Evolutionary conservation across 495 filamentous ascomycete genomes (phyloP).

Genomic region (Penicillium cinerascens): DNA sequence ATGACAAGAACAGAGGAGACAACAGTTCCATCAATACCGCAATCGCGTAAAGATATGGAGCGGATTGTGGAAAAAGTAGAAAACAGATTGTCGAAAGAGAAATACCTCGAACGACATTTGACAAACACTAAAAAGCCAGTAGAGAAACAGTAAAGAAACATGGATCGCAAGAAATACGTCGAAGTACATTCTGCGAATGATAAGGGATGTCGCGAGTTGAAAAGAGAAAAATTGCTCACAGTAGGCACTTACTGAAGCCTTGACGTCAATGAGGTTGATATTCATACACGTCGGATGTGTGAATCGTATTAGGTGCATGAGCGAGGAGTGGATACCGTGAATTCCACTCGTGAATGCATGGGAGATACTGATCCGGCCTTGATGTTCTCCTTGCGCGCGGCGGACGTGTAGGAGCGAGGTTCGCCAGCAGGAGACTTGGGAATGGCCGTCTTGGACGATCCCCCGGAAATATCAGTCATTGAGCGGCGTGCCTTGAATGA

Average conservation of each 20-base stretch:
- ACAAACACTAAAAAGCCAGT: neutral
- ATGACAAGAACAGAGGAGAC: constrained; percentile 1
- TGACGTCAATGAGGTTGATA: neutral
- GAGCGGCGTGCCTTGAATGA: constrained; percentile 22
- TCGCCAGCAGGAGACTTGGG: constrained; percentile 25
- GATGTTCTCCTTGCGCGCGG: constrained; percentile 34
- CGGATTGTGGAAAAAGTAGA: neutral
- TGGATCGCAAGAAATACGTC: constrained; percentile 14
- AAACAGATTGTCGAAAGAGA: neutral
- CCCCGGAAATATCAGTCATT: constrained; percentile 28
- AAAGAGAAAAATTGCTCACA: neutral
- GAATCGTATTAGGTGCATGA: constrained; percentile 10
- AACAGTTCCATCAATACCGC: neutral
- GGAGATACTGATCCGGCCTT: constrained; percentile 36
- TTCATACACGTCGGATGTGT: neutral
- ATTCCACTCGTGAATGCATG: constrained; percentile 31
- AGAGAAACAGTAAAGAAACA: neutral
- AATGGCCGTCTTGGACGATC: constrained; percentile 32
- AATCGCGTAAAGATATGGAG: neutral
- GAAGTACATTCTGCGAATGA: constrained; percentile 19
- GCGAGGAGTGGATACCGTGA: constrained; percentile 20
- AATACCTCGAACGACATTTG: neutral
- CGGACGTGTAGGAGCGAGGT: constrained; percentile 25
- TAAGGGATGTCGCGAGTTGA: constrained; percentile 14
- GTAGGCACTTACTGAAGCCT: neutral